Evolutionary conservation across 192 early-diverging fungal species (phyloP).

Genomic region (Geosiphon pyriformis): DNA sequence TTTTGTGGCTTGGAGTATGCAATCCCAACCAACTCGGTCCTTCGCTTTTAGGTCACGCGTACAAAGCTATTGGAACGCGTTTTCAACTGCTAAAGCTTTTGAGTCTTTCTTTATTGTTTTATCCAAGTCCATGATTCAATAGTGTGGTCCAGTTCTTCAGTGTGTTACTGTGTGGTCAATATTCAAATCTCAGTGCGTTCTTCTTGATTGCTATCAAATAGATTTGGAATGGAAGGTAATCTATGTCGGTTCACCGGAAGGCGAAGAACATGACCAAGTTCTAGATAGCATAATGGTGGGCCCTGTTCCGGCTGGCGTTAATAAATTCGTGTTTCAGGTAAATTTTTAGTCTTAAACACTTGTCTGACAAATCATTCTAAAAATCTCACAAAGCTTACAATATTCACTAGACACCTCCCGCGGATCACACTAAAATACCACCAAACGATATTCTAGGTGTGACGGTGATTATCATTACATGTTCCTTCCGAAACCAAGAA

Average conservation of each 20-base stretch:
- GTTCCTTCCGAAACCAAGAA: conserved; percentile 83
- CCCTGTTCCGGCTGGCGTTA: conserved; percentile 90
- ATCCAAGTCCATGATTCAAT: too few relatives aligned
- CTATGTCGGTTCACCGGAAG: conserved; percentile 88
- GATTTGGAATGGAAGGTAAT: conserved; percentile 98
- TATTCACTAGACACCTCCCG: conserved; percentile 62
- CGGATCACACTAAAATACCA: conserved; percentile 72
- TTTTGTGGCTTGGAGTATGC: too few relatives aligned
- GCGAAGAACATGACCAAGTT: conserved; percentile 80
- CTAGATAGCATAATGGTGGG: conserved; percentile 95
- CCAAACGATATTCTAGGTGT: conserved; percentile 80
- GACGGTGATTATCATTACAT: conserved; percentile 85
- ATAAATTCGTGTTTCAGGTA: conserved; percentile 92
- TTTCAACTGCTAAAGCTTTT: too few relatives aligned
- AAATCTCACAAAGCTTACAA: too few relatives aligned
- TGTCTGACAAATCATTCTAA: too few relatives aligned
- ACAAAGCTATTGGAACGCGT: too few relatives aligned
- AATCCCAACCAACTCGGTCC: too few relatives aligned
- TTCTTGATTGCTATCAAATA: conserved; percentile 28
- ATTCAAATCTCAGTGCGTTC: neutral
- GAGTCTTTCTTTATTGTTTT: too few relatives aligned
- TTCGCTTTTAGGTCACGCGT: too few relatives aligned
- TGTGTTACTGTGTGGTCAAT: too few relatives aligned
- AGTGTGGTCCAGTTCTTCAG: too few relatives aligned
- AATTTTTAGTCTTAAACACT: too few relatives aligned